A percentile compares a stretch with the other conserved stretches of the same genome.
phyloP scores from a whole-genome alignment of 495 filamentous ascomycete species.

The Neurospora sublineolata region DNA sequence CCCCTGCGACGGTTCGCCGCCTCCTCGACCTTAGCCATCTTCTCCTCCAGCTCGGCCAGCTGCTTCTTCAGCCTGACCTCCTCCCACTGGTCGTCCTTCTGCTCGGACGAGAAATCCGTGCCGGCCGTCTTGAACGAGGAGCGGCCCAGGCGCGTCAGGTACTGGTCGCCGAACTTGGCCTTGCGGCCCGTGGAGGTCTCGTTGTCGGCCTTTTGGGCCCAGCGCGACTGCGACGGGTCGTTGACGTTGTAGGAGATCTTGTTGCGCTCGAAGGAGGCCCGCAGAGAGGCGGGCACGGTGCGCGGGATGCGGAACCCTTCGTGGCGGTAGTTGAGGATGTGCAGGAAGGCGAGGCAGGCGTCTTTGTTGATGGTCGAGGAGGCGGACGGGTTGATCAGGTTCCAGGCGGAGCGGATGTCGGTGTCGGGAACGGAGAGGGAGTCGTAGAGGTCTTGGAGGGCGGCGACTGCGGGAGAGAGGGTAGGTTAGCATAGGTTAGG shows the following conservation, averaged over 20 bases:
- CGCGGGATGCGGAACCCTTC: constrained; percentile 91
- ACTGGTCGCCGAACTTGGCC: constrained; percentile 92
- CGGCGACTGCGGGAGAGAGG: constrained; percentile 44
- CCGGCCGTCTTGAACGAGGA: constrained; percentile 66
- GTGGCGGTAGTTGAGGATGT: constrained; percentile 88
- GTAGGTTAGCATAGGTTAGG: constrained; percentile 1
- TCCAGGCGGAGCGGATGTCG: constrained; percentile 89
- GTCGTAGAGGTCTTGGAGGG: constrained; percentile 75
- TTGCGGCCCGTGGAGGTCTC: constrained; percentile 74
- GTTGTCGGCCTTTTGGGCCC: constrained; percentile 58
- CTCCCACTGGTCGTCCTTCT: constrained; percentile 80
- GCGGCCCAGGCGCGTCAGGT: constrained; percentile 73
- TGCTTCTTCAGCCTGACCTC: constrained; percentile 91
- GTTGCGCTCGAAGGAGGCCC: constrained; percentile 84
- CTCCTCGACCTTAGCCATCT: constrained; percentile 64
- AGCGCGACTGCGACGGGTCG: constrained; percentile 48
- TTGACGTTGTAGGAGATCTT: constrained; percentile 92
- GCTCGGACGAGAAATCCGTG: constrained; percentile 66
- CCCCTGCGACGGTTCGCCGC: constrained; percentile 46
- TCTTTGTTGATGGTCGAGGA: constrained; percentile 79
- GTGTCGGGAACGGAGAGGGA: constrained; percentile 92
- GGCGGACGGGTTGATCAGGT: constrained; percentile 84
- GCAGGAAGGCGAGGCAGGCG: constrained; percentile 83
- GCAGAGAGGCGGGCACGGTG: constrained; percentile 78
- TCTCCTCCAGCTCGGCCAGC: constrained; percentile 72